Base-by-base conservation (phyloP, 2,329 filamentous ascomycete species). In the Arthrobotrys musiformis region DNA sequence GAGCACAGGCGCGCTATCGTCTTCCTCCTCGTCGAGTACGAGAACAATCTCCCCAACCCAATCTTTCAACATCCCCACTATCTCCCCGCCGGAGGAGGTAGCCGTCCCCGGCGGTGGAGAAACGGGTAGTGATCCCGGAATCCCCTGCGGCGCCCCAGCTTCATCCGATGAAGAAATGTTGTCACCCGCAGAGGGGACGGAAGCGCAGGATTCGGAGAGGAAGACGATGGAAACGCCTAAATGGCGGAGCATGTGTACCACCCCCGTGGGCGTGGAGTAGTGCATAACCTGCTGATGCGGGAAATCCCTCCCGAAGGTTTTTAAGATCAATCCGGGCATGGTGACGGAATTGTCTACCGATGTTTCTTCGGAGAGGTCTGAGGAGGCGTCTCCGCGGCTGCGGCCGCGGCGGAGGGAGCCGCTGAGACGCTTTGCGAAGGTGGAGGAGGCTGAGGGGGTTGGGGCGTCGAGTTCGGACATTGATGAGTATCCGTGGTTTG, bases 191-290 rank as follows among this genome's bases (percentile, higher is more conserved):
- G 50, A 56, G 2, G 70, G 70, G 5, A 70, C 48, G 2, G 72
- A 76, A 19, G 72, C 72, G 50, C 72, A 76, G 5, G 72, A 76
- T 66, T 76, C 72, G 46, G 72, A 76, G 4, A 76, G 64, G 48
- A 76, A 76, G 40, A 76, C 72, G 46, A 76, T 28, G 7, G 72
- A 58, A 19, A 76, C 72, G 22, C 72, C 72, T 1, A 76, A 50
- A 17, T 66, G 58, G 7, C 72, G 64, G 22, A 76, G 58, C 72
- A 76, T 76, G 63, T 76, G 72, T 8, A 76, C 72, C 2, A 76
- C 72, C 8, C 72, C 72, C 22, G 56, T 76, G 0, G 72, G 72
- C 6, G 72, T 76, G 7, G 72, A 76, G 19, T 76, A 76, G 26
- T 76, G 64, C 72, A 76, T 76, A 6, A 76, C 72, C 44, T 76